phyloP scores from a whole-genome alignment of 2,329 filamentous ascomycete species.

The Zymoseptoria crescenta region DNA sequence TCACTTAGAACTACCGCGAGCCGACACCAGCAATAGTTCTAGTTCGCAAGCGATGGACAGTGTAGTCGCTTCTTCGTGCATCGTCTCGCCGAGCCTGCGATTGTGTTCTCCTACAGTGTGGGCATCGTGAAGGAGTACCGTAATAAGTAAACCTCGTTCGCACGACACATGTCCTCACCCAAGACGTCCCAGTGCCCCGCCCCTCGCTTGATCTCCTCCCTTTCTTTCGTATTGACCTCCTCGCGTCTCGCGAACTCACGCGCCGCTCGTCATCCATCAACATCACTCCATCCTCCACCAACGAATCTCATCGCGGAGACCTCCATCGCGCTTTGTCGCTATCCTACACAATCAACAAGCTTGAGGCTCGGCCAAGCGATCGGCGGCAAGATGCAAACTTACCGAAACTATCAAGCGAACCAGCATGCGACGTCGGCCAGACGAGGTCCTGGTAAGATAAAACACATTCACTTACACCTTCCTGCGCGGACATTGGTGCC shows the following conservation, averaged over 20 bases:
- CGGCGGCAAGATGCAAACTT: constrained; percentile 32
- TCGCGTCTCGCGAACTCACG: not conserved
- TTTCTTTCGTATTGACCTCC: not conserved
- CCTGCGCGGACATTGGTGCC: not conserved
- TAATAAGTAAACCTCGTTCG: not conserved
- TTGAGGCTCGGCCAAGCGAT: constrained; percentile 7
- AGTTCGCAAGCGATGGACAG: not conserved
- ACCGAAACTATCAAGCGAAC: constrained; percentile 38
- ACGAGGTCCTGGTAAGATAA: constrained; percentile 36
- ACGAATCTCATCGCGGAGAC: constrained; percentile 2
- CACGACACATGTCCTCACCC: not conserved
- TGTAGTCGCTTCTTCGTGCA: not conserved
- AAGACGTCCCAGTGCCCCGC: not conserved
- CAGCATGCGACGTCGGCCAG: constrained; percentile 34
- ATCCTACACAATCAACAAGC: constrained; percentile 6
- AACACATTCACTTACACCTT: constrained; percentile 4
- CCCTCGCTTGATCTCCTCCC: not conserved
- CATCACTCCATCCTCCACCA: not conserved
- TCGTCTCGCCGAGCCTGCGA: not conserved
- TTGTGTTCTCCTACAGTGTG: not conserved
- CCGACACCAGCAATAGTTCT: not conserved
- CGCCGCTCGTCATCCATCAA: not conserved
- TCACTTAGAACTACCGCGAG: not conserved
- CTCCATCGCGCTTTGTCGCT: not conserved
- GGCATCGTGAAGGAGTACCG: not conserved